Evolutionary conservation across 2,329 filamentous ascomycete species (phyloP).

Genomic region (Botrytis fragariae): DNA sequence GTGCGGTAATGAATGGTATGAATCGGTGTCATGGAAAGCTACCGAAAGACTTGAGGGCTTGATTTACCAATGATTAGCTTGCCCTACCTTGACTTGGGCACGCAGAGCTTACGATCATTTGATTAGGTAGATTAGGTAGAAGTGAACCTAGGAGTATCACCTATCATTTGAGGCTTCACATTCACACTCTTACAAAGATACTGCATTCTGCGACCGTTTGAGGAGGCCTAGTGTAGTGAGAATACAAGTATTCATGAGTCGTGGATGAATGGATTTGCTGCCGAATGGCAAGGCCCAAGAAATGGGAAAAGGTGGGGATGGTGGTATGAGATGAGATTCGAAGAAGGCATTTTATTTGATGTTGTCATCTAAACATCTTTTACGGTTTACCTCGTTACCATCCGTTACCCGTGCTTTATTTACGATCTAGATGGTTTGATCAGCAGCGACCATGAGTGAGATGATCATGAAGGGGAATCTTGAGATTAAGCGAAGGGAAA

Average conservation of each 20-base stretch:
- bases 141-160: conserved; percentile 19
- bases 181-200: conserved; percentile 20
- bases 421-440: conserved; percentile 13
- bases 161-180: conserved; percentile 26
- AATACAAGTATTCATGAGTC: conserved; percentile 14
- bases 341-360: conserved; percentile 1
- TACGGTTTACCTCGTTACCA: neutral
- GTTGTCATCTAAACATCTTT: neutral
- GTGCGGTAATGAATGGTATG: neutral
- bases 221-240: conserved; percentile 12
- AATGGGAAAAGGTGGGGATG: conserved; percentile 6
- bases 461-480: conserved; percentile 14
- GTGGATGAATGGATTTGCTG: conserved; percentile 1
- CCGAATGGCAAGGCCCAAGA: conserved; percentile 1
- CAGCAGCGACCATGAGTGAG: conserved; percentile 12
- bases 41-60: neutral
- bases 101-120: conserved; percentile 22
- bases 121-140: conserved; percentile 25
- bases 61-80: conserved; percentile 2
- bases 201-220: conserved; percentile 20
- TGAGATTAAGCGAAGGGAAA: conserved; percentile 11
- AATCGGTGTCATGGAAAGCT: conserved; percentile 1
- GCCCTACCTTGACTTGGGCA: conserved; percentile 27
- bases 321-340: neutral
- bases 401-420: conserved; percentile 2